Evolutionary conservation across 345 rosid species (phyloP).

Genomic region (Trapa bicornis): DNA sequence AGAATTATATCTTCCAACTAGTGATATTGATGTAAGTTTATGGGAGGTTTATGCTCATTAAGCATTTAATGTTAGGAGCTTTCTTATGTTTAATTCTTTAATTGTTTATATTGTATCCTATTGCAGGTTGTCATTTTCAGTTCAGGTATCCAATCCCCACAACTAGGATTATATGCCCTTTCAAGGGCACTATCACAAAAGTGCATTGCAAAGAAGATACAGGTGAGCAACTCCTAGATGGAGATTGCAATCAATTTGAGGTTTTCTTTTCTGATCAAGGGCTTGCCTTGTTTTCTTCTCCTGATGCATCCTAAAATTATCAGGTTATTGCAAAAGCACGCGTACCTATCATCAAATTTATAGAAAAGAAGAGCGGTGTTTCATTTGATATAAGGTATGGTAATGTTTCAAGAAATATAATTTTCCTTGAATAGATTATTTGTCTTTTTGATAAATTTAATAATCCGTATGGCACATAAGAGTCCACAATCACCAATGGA

Average conservation of each 20-base stretch:
- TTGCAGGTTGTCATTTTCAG: conserved; percentile 71
- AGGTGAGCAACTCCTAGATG: conserved; percentile 24
- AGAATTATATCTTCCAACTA: conserved; percentile 83
- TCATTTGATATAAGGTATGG: conserved; percentile 74
- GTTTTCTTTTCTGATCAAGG: neutral
- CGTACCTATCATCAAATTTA: conserved; percentile 84
- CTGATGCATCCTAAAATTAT: conserved; percentile 3
- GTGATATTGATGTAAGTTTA: conserved; percentile 86
- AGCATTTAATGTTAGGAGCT: neutral
- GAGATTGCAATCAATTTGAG: neutral
- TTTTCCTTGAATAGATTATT: neutral
- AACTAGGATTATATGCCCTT: conserved; percentile 63
- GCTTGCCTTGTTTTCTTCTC: neutral
- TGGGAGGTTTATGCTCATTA: neutral
- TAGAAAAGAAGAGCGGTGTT: conserved; percentile 71
- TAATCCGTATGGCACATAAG: neutral
- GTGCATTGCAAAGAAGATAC: conserved; percentile 72
- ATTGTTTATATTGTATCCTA: neutral
- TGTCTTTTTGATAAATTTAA: no score
- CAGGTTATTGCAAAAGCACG: conserved; percentile 94
- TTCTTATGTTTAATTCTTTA: neutral
- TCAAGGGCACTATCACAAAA: conserved; percentile 68
- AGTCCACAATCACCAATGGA: neutral
- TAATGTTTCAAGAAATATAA: neutral
- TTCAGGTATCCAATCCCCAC: conserved; percentile 65